Base-by-base conservation (phyloP, 495 filamentous ascomycete species). In the Hypoxylon subgilvum region DNA sequence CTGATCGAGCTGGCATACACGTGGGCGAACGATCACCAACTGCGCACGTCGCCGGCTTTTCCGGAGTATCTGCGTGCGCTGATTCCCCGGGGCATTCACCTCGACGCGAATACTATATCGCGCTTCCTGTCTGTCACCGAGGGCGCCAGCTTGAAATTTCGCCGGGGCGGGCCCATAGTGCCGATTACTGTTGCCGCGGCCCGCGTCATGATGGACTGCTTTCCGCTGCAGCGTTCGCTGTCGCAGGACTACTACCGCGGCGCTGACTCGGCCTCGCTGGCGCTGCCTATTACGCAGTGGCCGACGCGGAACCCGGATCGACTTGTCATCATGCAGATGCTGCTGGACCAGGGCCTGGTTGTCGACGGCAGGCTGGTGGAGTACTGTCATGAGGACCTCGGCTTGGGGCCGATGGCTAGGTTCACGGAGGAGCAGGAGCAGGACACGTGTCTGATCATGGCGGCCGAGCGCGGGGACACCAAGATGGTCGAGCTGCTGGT, bases 231-330 rank as follows among this genome's bases (percentile, higher is more conserved):
- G 45, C 0, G 25, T 16, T 25, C 17, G 45, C 19, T 49, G 32
- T 49, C 45, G 32, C n/a, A 49, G n/a, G n/a, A n/a, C 9, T 6
- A 49, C 25, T 38, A 49, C 32, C 32, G 30, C 27, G 41, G 22
- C 28, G 41, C 25, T 27, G 34, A 35, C 23, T 55, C 52, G 41
- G 40, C 52, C 8, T 17, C 9, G 10, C 27, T 46, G 25, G 38
- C 40, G 41, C 25, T 55, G 25, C 52, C 52, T n/a, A 55, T 55
- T 10, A 55, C 52, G 30, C 52, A 46, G 30, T 55, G 52, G 52
- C 39, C 39, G 14, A 25, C 22, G 8, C 19, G 30, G 10, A 55
- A 55, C 23, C 40, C 27, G 22, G 52, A 55, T 19, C 44, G 52
- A 14, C 30, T 55, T 13, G 30, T 25, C 4, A 39, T 55, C 17